Evolutionary conservation across 2,329 filamentous ascomycete genomes (phyloP), one percentile per base, ranked within the genome.

Genomic region (Biscogniauxia mediterranea): DNA sequence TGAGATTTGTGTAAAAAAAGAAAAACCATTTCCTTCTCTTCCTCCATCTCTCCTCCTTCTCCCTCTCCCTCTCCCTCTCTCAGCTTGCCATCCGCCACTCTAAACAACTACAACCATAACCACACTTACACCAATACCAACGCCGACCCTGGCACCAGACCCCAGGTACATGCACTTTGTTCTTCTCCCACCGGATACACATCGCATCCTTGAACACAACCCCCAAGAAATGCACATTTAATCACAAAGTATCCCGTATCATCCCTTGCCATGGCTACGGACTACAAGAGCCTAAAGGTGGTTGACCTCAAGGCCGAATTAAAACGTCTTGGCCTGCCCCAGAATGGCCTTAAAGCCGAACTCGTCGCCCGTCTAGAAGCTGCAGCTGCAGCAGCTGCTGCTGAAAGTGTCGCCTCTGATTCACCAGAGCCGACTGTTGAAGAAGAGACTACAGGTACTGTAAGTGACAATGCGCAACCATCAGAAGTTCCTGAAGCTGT

Each of bases 271-370:
- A 84, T 82, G 80, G 71, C 76, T 54, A 76, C 77, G 56, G 82
- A 85, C 68, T 86, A 82, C 79, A 77, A 75, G 63, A 83, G 79
- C 75, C 82, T 88, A 70, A 93, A 91, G 77, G 91, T 94, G 64
- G 81, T 87, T 38, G 89, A 93, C 70, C 83, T 94, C 61, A 90
- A 89, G 75, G 85, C 85, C 21, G 89, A 93, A 79, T 82, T 93
- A 51, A 92, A 91, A 76, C 81, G 80, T 61, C 85, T 90, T 65
- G 87, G 87, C n/a, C 83, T 93, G 49, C 79, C 86, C 5, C 84
- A 87, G 63, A 84, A 85, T 23, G 91, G 91, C 8, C 81, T 92
- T 57, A 91, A 93, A 73, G 82, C 87, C 23, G 90, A 89, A 62
- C 83, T 93, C 54, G 81, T 93, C 59, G 83, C 88, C 62, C 85